Conservation (phyloP, 345 rosid genomes). For the Cardamine chenopodiifolia region DNA sequence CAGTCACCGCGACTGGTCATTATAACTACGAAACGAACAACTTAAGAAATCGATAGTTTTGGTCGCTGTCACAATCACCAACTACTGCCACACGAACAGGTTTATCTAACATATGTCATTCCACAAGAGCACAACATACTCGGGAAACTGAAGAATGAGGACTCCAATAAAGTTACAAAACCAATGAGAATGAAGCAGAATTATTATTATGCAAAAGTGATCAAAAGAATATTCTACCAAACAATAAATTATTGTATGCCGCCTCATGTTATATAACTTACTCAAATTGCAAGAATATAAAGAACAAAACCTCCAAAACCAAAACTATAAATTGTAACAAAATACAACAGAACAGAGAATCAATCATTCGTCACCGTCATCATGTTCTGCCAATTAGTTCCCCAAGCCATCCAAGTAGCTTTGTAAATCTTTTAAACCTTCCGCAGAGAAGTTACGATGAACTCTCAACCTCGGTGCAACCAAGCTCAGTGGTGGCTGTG, state of each 20-base stretch:
- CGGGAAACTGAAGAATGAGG: neutral
- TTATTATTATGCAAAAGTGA: constrained; percentile 7
- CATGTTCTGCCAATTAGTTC: constrained; percentile 34
- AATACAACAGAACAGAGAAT: constrained; percentile 20
- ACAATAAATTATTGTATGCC: constrained; percentile 33
- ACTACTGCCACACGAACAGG: too few species aligned
- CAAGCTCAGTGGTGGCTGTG: constrained; percentile 69
- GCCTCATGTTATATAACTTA: constrained; percentile 29
- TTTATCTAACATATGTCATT: too few species aligned
- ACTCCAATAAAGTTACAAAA: neutral
- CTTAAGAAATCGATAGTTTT: too few species aligned
- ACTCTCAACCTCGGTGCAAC: constrained; percentile 66
- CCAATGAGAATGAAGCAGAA: constrained; percentile 5
- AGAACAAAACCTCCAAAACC: constrained; percentile 28
- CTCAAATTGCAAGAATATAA: constrained; percentile 39
- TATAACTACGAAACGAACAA: too few species aligned
- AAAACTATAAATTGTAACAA: constrained; percentile 32
- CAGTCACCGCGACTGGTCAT: too few species aligned
- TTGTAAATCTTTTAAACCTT: constrained; percentile 75
- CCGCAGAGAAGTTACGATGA: constrained; percentile 73
- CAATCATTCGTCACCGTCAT: constrained; percentile 39
- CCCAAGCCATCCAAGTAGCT: constrained; percentile 65
- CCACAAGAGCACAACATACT: neutral
- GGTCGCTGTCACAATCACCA: too few species aligned
- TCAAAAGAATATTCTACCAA: neutral